phyloP scores from a whole-genome alignment of 805 yeast genomes.

The Ogataea salicorniae region DNA sequence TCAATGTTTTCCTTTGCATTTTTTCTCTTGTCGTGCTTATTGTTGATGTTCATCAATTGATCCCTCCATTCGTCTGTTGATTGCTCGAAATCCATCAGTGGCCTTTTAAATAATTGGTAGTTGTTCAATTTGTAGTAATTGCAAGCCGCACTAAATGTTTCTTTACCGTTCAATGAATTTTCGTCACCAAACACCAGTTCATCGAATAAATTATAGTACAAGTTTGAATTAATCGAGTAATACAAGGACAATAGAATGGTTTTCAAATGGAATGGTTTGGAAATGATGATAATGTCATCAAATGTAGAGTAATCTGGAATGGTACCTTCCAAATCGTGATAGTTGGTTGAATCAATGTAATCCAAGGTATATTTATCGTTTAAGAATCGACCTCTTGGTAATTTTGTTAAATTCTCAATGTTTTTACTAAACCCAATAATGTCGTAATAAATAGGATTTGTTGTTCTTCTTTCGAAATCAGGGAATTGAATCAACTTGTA shows the following conservation, averaged over 20 bases:
- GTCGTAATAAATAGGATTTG: conserved; percentile 58
- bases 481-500: conserved; percentile 59
- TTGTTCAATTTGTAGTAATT: conserved; percentile 36
- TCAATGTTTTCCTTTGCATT: neutral
- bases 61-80: conserved; percentile 1
- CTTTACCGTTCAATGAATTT: conserved; percentile 57
- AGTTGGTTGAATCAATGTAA: conserved; percentile 30
- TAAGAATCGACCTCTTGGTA: conserved; percentile 5
- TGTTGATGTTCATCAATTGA: neutral
- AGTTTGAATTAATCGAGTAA: conserved; percentile 53
- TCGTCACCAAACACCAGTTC: conserved; percentile 38
- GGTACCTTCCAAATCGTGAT: conserved; percentile 55
- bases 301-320: conserved; percentile 60
- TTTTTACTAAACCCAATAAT: conserved; percentile 49
- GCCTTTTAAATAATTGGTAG: conserved; percentile 39
- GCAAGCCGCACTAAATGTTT: conserved; percentile 62
- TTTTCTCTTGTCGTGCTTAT: neutral
- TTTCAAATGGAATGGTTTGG: conserved; percentile 48
- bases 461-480: conserved; percentile 75
- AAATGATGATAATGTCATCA: conserved; percentile 55
- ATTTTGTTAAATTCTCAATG: conserved; percentile 29
- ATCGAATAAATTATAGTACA: conserved; percentile 49
- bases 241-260: conserved; percentile 53
- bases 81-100: conserved; percentile 3
- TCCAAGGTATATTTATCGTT: conserved; percentile 3